These are phyloP conservation scores for Diplotaxis tenuifolia DNA, from an alignment of 345 rosid genomes.

Conservation along the genomic window DNA sequence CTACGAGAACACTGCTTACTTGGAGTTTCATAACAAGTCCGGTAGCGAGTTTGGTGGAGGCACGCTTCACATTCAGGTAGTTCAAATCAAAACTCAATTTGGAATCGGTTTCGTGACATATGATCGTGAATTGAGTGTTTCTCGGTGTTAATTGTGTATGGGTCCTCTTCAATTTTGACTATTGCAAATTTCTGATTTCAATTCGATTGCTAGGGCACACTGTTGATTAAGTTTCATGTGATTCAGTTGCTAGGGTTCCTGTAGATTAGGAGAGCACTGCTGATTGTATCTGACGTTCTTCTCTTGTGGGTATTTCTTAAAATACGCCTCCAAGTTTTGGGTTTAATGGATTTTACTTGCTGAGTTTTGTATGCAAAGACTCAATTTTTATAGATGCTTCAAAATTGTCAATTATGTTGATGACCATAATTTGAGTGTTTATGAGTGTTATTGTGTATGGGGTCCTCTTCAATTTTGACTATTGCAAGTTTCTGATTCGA, in stretches of 20 bases:
- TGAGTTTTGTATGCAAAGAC: no score
- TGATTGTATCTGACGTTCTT: neutral
- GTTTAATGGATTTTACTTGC: no score
- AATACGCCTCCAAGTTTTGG: no score
- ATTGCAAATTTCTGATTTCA: neutral
- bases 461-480: no score
- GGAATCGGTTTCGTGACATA: neutral
- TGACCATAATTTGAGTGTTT: no score
- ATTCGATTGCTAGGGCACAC: neutral
- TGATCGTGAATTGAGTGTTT: neutral
- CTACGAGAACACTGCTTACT: conserved; percentile 56
- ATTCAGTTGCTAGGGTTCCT: neutral
- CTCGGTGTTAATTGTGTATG: neutral
- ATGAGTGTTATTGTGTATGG: no score
- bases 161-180: conserved; percentile 10
- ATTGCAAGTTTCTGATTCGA: no score
- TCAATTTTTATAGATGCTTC: no score
- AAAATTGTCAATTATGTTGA: no score
- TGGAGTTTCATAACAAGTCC: conserved; percentile 84
- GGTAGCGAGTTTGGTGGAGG: conserved; percentile 90
- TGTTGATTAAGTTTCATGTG: neutral
- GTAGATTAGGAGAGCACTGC: neutral
- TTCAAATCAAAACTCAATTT: neutral
- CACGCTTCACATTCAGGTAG: conserved; percentile 63
- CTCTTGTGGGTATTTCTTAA: no score